These are phyloP conservation scores for Rhinocladiella similis DNA, from an alignment of 2,329 filamentous ascomycete species.

Conservation along the genomic window DNA sequence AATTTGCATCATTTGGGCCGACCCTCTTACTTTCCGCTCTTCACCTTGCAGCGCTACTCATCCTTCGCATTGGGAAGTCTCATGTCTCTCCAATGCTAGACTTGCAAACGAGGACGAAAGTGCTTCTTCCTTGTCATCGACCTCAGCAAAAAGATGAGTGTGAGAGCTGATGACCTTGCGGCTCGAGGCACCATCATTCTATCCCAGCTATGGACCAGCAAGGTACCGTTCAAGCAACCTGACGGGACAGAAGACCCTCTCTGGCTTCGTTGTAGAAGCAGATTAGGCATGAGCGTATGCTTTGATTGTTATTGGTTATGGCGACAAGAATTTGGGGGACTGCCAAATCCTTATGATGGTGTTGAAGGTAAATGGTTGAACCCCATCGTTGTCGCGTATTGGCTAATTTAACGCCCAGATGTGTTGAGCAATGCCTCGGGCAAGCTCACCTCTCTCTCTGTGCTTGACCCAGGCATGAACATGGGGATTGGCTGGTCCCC, in stretches of 20 bases:
- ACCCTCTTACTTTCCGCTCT: neutral
- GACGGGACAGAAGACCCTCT: conserved; percentile 15
- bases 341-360: conserved; percentile 14
- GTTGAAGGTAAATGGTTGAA: conserved; percentile 9
- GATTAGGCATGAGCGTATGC: conserved; percentile 15
- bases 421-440: conserved; percentile 3
- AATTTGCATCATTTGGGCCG: neutral
- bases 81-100: conserved; percentile 9
- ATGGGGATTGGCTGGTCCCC: conserved; percentile 21
- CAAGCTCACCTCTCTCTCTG: neutral
- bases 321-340: conserved; percentile 17
- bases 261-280: conserved; percentile 15
- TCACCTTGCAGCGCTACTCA: conserved; percentile 10
- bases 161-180: conserved; percentile 14
- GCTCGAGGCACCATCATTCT: conserved; percentile 16
- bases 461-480: conserved; percentile 6
- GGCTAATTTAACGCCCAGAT: conserved; percentile 4
- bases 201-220: conserved; percentile 20
- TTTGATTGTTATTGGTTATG: conserved; percentile 22
- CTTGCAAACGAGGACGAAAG: conserved; percentile 8
- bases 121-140: conserved; percentile 19
- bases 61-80: conserved; percentile 13
- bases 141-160: conserved; percentile 16
- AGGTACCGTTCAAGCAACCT: conserved; percentile 8
- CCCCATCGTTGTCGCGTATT: neutral